Base-by-base conservation (phyloP, 768 basidiomycete species). In the Boletus tomentosulus region DNA sequence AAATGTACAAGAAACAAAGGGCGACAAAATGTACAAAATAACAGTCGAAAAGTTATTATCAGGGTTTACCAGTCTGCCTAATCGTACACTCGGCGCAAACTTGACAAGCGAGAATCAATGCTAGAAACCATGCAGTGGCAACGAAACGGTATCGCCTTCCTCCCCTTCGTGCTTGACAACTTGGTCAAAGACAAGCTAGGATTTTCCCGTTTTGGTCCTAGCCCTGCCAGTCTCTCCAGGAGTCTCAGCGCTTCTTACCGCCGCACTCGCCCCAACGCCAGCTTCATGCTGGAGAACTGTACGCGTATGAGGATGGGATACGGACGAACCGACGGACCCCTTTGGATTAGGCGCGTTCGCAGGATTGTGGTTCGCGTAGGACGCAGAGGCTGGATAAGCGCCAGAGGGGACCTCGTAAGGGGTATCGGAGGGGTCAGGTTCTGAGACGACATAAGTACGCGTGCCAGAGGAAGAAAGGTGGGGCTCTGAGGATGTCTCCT, bases 371-470 rank as follows among this genome's bases (percentile, higher is more conserved):
- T 73, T 74, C 51, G 73, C 68, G 63, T 77, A 79, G 16, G 82
- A 73, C 2, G 74, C 67, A 22, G 79, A 77, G 30, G 75, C 74
- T 39, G 80, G 76, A 66, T 83, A 84, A 6, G 86, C 87, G 59
- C 87, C 87, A 11, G 82, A 79, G 2, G 87, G 87, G n/a, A 89
- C 85, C 59, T 79, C 73, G 60, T 87, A 87, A 31, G 80, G 79
- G 41, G 75, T 78, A 51, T 82, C 66, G 52, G 81, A 73, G 33
- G 80, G 76, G 69, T 88, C 85, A 37, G 87, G 87, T 65, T 86
- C 77, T 31, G 85, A 87, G 57, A 88, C 87, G 57, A 89, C 85
- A 62, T 89, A 85, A 33, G 83, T 85, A 53, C 77, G 83, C 30
- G 77, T 75, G 33, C 81, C 82, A 34, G 72, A 66, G 35, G 68